A percentile compares a stretch with the other conserved stretches of the same genome.
These are phyloP conservation scores for Trichoderma afroharzianum DNA, from an alignment of 2,329 filamentous ascomycete species.

Conservation along the genomic window DNA sequence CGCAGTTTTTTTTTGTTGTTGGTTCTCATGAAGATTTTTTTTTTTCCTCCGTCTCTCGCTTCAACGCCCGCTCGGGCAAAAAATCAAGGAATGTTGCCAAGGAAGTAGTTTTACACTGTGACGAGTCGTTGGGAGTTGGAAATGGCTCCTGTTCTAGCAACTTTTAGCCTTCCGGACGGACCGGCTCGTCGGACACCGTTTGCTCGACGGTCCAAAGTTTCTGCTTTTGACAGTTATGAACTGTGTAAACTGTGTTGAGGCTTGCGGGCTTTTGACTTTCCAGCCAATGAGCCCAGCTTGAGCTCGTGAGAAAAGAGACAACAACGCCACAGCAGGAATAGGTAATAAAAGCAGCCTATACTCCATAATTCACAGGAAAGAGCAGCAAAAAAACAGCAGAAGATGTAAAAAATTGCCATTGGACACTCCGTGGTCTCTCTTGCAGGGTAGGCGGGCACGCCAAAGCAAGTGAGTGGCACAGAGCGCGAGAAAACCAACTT, in stretches of 20 bases:
- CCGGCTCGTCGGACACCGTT: conserved; percentile 8
- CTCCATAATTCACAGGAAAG: neutral
- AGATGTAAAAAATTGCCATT: neutral
- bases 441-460: neutral
- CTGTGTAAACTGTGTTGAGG: neutral
- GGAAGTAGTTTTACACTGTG: neutral
- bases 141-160: neutral
- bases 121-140: neutral
- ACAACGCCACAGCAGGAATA: neutral
- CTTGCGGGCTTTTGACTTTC: neutral
- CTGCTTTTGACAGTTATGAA: neutral
- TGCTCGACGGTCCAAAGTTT: conserved; percentile 1
- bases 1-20: neutral
- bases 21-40: neutral
- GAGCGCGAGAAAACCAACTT: neutral
- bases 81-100: neutral
- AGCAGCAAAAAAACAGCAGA: neutral
- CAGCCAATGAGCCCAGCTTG: neutral
- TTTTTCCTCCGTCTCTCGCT: neutral
- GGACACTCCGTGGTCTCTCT: neutral
- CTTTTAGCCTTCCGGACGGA: conserved; percentile 8
- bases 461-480: neutral
- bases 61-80: neutral
- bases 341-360: neutral
- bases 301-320: neutral